Conservation (phyloP, 2,329 filamentous ascomycete species). For the Fusarium subtropicale region DNA sequence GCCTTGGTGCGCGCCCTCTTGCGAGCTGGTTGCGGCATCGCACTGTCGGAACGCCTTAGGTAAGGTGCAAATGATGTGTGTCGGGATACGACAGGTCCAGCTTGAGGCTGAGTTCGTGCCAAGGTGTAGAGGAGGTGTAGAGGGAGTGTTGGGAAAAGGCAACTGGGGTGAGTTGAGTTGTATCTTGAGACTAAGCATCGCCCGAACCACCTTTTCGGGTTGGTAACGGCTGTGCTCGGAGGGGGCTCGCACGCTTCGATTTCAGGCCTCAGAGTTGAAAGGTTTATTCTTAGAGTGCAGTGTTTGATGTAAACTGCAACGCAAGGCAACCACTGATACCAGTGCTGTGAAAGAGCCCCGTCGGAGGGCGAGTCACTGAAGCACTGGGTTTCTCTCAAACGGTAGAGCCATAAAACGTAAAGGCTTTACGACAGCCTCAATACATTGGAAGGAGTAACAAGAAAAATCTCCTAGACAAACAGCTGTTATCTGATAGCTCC, state of each 20-base stretch:
- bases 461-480: background rate
- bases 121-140: background rate
- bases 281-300: background rate
- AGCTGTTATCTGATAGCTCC: constrained; percentile 8
- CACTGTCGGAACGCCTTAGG: background rate
- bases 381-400: background rate
- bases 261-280: background rate
- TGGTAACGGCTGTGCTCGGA: background rate
- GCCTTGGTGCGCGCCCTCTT: constrained; percentile 37
- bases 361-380: background rate
- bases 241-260: background rate
- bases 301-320: constrained; percentile 1
- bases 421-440: constrained; percentile 6
- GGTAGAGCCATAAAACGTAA: background rate
- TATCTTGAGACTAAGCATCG: background rate
- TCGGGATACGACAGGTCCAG: background rate
- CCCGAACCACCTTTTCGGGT: background rate
- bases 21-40: constrained; percentile 30
- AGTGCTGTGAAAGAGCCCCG: background rate
- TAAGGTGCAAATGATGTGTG: background rate
- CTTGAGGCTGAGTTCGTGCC: background rate
- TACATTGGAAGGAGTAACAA: constrained; percentile 5
- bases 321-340: background rate
- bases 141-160: background rate
- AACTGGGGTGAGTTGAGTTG: background rate